Conservation (phyloP, 257 asterid genomes). For the Phtheirospermum japonicum region DNA sequence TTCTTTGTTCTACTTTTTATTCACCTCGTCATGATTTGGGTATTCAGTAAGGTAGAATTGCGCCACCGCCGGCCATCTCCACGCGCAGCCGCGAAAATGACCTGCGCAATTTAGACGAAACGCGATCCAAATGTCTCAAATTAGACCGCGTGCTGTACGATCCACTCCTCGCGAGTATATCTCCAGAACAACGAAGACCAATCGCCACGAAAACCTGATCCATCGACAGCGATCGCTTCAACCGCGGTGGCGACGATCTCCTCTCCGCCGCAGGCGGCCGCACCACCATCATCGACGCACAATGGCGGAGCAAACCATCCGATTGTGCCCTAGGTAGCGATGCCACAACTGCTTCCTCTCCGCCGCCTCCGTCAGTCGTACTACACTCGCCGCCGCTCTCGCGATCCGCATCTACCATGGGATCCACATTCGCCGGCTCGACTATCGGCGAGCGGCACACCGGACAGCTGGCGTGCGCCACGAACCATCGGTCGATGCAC, state of each 20-base stretch:
- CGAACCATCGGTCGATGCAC: conserved; percentile 68
- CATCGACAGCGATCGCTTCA: conserved; percentile 63
- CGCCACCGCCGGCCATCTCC: conserved; percentile 21
- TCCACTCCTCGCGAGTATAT: conserved; percentile 26
- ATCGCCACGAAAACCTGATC: conserved; percentile 35
- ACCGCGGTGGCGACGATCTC: conserved; percentile 10
- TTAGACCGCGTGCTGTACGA: conserved; percentile 23
- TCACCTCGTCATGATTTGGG: not conserved
- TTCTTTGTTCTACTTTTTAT: too few species aligned
- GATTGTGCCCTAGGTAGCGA: conserved; percentile 21
- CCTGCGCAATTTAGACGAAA: conserved; percentile 36
- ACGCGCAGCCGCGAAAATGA: conserved; percentile 40
- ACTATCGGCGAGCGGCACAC: conserved; percentile 48
- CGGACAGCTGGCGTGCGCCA: conserved; percentile 54
- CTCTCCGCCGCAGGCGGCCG: not conserved
- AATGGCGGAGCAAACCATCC: conserved; percentile 29
- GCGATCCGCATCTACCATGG: not conserved
- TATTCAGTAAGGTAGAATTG: conserved; percentile 43
- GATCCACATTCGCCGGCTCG: not conserved
- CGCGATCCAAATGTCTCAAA: conserved; percentile 36
- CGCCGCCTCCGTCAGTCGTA: not conserved
- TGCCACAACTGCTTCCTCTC: too few species aligned
- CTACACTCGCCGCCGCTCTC: conserved; percentile 14
- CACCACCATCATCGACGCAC: conserved; percentile 22
- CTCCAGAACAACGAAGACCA: conserved; percentile 13